Evolutionary conservation across 1,139 yeast species (phyloP), one percentile per base, ranked within the genome.

Genomic region (Saccharomyces uvarum): DNA sequence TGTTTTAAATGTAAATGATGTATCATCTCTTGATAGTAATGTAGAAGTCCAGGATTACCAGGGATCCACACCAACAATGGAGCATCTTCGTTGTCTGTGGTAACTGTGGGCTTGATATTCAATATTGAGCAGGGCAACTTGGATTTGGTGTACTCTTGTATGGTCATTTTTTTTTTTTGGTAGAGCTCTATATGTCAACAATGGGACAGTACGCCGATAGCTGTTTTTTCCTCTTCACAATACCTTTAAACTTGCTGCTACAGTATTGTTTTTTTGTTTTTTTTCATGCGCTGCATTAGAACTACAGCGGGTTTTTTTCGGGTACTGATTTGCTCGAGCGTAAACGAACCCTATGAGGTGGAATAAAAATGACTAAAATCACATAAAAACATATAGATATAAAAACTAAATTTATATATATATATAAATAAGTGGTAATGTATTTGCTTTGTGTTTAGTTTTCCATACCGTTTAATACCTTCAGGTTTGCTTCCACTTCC

Each of bases 21-120:
- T 49, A 83, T 67, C 62, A 79, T 81, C 2, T 78, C 76, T 24
- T 72, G 72, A 65, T 83, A 83, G 64, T 76, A 83, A 57, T 81
- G 84, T 26, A 80, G 75, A 14, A 83, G 64, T 0, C 88, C 88
- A 0, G 88, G 88, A 61, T 83, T 83, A 0, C 88, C 88, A 0
- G 88, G 88, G n/a, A 83, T 75, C 61, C 83, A 73, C 24, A 79
- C 70, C 42, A 82, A 65, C 47, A 79, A 59, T 3, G 74, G 73
- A 19, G 63, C 54, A 26, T 53, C 51, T 8, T 24, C 29, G 7
- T 33, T 44, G 11, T 13, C 9, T 9, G 13, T 26, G 4, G 38
- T 42, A 3, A 14, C 38, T 21, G 54, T 21, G 4, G 52, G 49
- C 11, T 5, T 14, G 3, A 54, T 29, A 41, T 51, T 50, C 26